Evolutionary conservation across 768 basidiomycete species (phyloP), one percentile per base, ranked within the genome.

Genomic region (Trametes villosa): DNA sequence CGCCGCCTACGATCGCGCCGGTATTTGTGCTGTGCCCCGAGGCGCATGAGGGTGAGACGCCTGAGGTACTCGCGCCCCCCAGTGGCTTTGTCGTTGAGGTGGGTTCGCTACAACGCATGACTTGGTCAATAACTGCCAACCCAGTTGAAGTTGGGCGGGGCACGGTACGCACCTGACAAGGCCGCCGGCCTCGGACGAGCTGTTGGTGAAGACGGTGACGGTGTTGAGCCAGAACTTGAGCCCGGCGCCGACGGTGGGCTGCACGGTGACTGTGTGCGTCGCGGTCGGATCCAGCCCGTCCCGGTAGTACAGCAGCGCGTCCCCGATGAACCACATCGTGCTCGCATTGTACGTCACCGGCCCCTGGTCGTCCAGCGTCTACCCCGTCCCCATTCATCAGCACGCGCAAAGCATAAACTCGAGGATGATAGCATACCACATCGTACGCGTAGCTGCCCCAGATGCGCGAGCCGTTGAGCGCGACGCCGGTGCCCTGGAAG

Each of bases 221-320:
- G 63, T 29, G 53, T 65, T 65, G n/a, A 65, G 50, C 56, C 62
- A 63, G 38, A 70, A 62, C 44, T 66, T 64, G 52, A 59, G 31
- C 12, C 59, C 61, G 17, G 75, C 69, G 31, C 81, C 83, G 57
- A 82, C 81, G 31, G 75, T 75, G 67, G 91, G 90, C 27, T 69
- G 71, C 26, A 93, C 71, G 13, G 76, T 67, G 17, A 92, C 65
- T 2, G 74, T 69, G 68, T 93, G 88, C 4, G 63, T 53, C 4
- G 58, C 24, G 48, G 72, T 74, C 12, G 81, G 76, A 65, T 89
- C 77, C 33, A 93, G 78, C n/a, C 82, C 83, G 31, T 82, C 83
- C 29, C 83, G 78, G 62, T 81, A 87, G 69, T 86, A 92, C n/a
- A 93, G 76, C 4, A 89, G 75, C 17, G 84, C 74, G 48, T 71